These are phyloP conservation scores for Trametes cubensis DNA, from an alignment of 768 basidiomycete genomes.

Conservation along the genomic window DNA sequence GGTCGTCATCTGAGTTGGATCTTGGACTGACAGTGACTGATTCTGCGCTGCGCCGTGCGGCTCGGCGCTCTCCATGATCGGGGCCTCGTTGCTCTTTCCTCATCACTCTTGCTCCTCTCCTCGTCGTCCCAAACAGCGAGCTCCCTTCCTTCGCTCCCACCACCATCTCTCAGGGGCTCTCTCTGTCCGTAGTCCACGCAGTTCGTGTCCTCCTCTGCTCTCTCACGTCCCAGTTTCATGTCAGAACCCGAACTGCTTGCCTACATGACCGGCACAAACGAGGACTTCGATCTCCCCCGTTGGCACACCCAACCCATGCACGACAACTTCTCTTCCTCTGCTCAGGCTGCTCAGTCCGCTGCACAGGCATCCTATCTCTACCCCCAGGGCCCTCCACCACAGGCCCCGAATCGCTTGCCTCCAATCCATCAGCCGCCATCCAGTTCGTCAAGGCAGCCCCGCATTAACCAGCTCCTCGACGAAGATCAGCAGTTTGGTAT, in stretches of 20 bases:
- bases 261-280: conserved; percentile 78
- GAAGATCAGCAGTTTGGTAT: conserved; percentile 53
- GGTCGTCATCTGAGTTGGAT: conserved; percentile 20
- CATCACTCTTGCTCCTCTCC: conserved; percentile 22
- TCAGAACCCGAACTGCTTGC: conserved; percentile 70
- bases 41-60: conserved; percentile 22
- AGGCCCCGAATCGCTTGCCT: conserved; percentile 47
- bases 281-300: conserved; percentile 74
- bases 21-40: conserved; percentile 15
- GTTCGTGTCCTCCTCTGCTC: not conserved
- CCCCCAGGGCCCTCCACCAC: conserved; percentile 49
- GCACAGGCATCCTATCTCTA: conserved; percentile 56
- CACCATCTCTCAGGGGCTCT: conserved; percentile 18
- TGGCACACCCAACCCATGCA: conserved; percentile 51
- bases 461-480: conserved; percentile 68
- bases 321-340: conserved; percentile 57
- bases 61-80: conserved; percentile 30
- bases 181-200: conserved; percentile 2
- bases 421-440: conserved; percentile 52
- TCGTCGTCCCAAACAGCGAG: conserved; percentile 26
- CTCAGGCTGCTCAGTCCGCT: conserved; percentile 57
- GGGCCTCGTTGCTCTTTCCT: conserved; percentile 26
- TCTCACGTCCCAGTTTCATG: conserved; percentile 44
- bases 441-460: conserved; percentile 54
- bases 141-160: conserved; percentile 16